These are phyloP conservation scores for Malus asiatica DNA, from an alignment of 306 rosid species.

Conservation along the genomic window DNA sequence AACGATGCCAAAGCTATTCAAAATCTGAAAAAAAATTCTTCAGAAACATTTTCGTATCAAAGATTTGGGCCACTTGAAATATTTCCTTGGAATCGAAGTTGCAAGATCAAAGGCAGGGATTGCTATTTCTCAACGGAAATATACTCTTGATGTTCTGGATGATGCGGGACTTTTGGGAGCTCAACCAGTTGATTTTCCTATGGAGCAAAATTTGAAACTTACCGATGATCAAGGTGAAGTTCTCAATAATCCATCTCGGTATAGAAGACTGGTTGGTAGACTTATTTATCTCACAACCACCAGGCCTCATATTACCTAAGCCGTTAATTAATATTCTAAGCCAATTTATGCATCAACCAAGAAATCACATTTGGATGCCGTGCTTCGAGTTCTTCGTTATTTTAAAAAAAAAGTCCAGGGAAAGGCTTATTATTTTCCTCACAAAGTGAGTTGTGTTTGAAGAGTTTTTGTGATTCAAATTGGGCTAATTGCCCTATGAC, in stretches of 20 bases:
- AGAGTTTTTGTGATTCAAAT: too few species aligned
- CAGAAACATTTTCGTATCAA: not conserved
- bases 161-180: not conserved
- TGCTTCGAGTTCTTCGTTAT: not conserved
- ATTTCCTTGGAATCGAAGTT: not conserved
- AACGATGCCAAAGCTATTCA: not conserved
- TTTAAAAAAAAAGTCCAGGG: too few species aligned
- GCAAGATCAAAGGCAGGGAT: not conserved
- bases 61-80: not conserved
- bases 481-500: too few species aligned
- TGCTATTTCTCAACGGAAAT: not conserved
- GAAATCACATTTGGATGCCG: not conserved
- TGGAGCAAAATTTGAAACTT: slow-evolving; percentile 9
- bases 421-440: too few species aligned
- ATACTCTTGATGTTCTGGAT: not conserved
- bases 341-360: not conserved
- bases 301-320: not conserved
- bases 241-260: not conserved
- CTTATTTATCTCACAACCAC: not conserved
- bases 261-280: not conserved
- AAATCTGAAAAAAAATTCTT: not conserved
- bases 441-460: too few species aligned
- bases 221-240: not conserved
- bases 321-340: not conserved
- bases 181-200: not conserved